Evolutionary conservation across 768 basidiomycete genomes (phyloP).

Genomic region (Tricholoma hemisulphureum): DNA sequence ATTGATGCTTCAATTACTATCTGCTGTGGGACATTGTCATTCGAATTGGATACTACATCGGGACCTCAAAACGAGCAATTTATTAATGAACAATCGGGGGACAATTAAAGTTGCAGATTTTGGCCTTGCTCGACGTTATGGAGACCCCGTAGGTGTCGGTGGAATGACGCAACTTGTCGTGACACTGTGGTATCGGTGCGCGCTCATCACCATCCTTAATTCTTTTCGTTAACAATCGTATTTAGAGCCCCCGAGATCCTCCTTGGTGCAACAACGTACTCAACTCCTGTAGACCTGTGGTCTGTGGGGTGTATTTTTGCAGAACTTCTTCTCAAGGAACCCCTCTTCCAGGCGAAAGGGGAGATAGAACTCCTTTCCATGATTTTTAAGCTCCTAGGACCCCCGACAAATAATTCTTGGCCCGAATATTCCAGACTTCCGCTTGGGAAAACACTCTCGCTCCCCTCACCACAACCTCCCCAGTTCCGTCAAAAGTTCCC

Average conservation of each 20-base stretch:
- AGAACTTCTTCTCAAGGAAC: conserved; percentile 91
- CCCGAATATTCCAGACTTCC: conserved; percentile 80
- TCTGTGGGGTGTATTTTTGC: conserved; percentile 99
- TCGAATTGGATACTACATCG: conserved; percentile 97
- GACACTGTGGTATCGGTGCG: conserved; percentile 96
- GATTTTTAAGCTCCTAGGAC: conserved; percentile 94
- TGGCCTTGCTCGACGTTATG: conserved; percentile 92
- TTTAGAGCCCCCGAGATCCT: conserved; percentile 91
- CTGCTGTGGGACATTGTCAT: conserved; percentile 92
- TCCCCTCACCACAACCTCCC: conserved; percentile 71
- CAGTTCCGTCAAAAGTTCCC: conserved; percentile 85
- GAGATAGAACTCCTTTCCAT: conserved; percentile 90
- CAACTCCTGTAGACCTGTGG: conserved; percentile 97
- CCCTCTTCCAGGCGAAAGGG: conserved; percentile 95
- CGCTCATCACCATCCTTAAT: conserved; percentile 8
- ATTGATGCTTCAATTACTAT: conserved; percentile 87
- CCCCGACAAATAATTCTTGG: conserved; percentile 88
- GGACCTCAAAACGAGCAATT: conserved; percentile 95
- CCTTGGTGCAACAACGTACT: conserved; percentile 88
- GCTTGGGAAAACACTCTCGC: conserved; percentile 71
- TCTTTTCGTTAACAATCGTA: conserved; percentile 12
- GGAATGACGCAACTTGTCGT: conserved; percentile 98
- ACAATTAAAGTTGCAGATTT: conserved; percentile 99
- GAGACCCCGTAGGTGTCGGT: conserved; percentile 94
- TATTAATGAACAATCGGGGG: conserved; percentile 98